phyloP scores from a whole-genome alignment of 2,329 filamentous ascomycete genomes.

The Alternaria rosae region DNA sequence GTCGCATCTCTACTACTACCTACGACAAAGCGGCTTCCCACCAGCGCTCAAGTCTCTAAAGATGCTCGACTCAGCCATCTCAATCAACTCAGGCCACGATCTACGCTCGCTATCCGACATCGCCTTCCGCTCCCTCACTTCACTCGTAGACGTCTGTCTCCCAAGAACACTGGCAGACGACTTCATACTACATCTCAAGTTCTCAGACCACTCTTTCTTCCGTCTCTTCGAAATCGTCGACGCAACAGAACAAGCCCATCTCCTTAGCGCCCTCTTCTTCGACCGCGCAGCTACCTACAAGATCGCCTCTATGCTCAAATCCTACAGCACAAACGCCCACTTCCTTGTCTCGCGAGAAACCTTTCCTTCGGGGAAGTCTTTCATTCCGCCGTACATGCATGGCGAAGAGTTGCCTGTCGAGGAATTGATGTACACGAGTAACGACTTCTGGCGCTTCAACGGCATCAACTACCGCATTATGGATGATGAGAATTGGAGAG shows the following conservation, averaged over 20 bases:
- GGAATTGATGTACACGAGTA: conserved; percentile 38
- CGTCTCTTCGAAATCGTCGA: conserved; percentile 16
- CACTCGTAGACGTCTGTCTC: conserved; percentile 26
- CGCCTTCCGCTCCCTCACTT: conserved; percentile 22
- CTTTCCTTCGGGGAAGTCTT: conserved; percentile 26
- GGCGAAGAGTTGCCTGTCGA: conserved; percentile 43
- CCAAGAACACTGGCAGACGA: conserved; percentile 14
- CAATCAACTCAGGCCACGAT: conserved; percentile 25
- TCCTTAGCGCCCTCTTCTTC: conserved; percentile 28
- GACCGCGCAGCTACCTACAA: conserved; percentile 37
- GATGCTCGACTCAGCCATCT: conserved; percentile 35
- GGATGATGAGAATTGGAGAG: conserved; percentile 33
- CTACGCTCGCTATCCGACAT: conserved; percentile 23
- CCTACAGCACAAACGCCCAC: conserved; percentile 22
- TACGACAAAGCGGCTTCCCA: conserved; percentile 34
- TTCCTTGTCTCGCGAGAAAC: conserved; percentile 34
- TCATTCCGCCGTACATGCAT: conserved; percentile 47
- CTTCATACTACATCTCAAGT: conserved; percentile 32
- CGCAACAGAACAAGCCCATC: conserved; percentile 16
- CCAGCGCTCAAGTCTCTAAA: conserved; percentile 35
- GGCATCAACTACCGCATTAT: conserved; percentile 32
- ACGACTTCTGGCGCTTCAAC: conserved; percentile 38
- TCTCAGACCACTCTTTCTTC: conserved; percentile 27
- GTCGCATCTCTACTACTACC: conserved; percentile 35
- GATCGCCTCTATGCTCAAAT: conserved; percentile 30